Conservation (phyloP, 1,284 basidiomycete species). For the Sphaerobolus stellatus region DNA sequence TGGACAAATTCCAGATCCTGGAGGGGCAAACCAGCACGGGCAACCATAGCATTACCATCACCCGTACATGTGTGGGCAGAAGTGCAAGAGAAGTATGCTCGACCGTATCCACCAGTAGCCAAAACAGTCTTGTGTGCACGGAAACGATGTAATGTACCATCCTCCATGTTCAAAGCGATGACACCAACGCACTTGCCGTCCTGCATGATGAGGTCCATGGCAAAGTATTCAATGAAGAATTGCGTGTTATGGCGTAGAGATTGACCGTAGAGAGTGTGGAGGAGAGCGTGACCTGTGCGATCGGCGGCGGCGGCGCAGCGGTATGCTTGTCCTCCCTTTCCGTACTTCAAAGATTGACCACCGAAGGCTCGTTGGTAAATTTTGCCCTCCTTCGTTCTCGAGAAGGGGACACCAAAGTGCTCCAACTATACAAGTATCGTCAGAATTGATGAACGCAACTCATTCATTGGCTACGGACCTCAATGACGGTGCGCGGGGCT, state of each 20-base stretch:
- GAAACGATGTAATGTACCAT: constrained; percentile 98
- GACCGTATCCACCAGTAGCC: constrained; percentile 98
- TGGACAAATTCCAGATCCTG: constrained; percentile 99
- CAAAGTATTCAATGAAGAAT: constrained; percentile 99
- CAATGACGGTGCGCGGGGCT: constrained; percentile 90
- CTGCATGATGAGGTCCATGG: constrained; percentile 97
- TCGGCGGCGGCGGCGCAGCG: constrained; percentile 98
- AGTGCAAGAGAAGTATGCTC: constrained; percentile 98
- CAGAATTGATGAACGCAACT: not conserved
- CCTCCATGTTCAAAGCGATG: constrained; percentile 98
- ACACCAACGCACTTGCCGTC: constrained; percentile 99
- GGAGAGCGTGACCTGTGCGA: constrained; percentile 96
- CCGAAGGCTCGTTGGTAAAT: constrained; percentile 99
- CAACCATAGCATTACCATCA: constrained; percentile 99
- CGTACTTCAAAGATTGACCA: constrained; percentile 95
- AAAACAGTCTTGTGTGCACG: constrained; percentile 97
- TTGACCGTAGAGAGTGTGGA: constrained; percentile 99
- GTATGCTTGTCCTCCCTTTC: constrained; percentile 99
- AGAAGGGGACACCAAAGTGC: constrained; percentile 99
- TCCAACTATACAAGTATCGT: constrained; percentile 67
- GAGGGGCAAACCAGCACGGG: constrained; percentile 92
- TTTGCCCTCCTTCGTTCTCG: constrained; percentile 98
- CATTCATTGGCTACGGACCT: constrained; percentile 55
- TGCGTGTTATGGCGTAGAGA: constrained; percentile 99
- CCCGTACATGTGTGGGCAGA: constrained; percentile 99